Base-by-base conservation (phyloP, 768 basidiomycete genomes). In the Galerina marginata region DNA sequence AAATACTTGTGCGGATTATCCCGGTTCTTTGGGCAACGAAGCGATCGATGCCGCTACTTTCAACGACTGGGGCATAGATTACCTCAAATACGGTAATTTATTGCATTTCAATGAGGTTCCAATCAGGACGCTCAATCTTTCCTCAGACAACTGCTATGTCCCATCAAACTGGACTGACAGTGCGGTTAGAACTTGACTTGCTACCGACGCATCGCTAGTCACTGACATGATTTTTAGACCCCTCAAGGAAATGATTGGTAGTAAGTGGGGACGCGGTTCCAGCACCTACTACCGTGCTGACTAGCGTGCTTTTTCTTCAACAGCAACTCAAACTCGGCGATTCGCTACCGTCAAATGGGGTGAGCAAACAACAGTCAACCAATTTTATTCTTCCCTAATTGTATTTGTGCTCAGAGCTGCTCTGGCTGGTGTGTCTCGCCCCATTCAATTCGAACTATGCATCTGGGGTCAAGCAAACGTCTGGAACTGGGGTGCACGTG, bases 291-390 rank as follows among this genome's bases (percentile, higher is more conserved):
- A 10, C 14, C 9, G 5, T 12, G 15, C 20, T 51, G 7, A 42
- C 46, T 29, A 11, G 9, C 20, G 29, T 12, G 37, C 47, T 55
- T 14, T 20, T 47, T 33, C n/a, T 37, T 16, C 20, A 48, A 6
- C 50, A 83, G 81, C 71, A 79, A 83, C 64, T 86, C 83, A 3
- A 84, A 85, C 58, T 81, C 81, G 15, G 83, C 79, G 15, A 77
- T 83, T 58, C 77, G 84, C 25, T 86, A 83, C 68, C 78, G 83
- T 14, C 76, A 76, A 52, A 84, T 86, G 83, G 77, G 76, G 80
- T 83, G 59, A 59, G 81, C 66, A 10, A 6, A 45, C 23, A 33
- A 33, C 29, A 5, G 5, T 33, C 29, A 42, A 14, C 15, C 20
- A 44, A 20, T 20, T 51, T 7, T 37, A 44, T 46, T 53, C 10